A percentile compares a stretch with the other conserved stretches of the same genome.
These are phyloP conservation scores for Coemansia sp. DNA, from an alignment of 192 early-diverging fungal genomes.

Conservation along the genomic window DNA sequence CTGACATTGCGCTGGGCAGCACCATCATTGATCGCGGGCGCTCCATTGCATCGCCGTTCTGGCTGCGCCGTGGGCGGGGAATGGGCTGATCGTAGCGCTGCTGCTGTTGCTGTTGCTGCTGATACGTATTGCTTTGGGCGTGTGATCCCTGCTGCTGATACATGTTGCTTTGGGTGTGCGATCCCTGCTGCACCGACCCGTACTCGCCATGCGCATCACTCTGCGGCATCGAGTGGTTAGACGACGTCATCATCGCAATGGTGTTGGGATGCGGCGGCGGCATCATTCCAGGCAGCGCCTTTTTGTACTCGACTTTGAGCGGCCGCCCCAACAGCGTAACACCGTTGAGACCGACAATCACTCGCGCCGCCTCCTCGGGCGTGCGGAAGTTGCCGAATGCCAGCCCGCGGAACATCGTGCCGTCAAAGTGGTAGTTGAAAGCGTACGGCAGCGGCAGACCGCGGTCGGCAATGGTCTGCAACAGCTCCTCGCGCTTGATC, in stretches of 20 bases:
- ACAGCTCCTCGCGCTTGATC: slow-evolving; percentile 72
- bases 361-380: slow-evolving; percentile 71
- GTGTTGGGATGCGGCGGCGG: slow-evolving; percentile 60
- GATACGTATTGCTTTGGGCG: neutral
- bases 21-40: slow-evolving; percentile 54
- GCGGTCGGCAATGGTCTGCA: slow-evolving; percentile 66
- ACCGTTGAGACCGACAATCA: slow-evolving; percentile 69
- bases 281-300: slow-evolving; percentile 62
- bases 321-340: slow-evolving; percentile 70
- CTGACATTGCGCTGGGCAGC: slow-evolving; percentile 41
- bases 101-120: slow-evolving; percentile 29
- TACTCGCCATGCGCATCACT: slow-evolving; percentile 23
- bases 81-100: slow-evolving; percentile 42
- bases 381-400: slow-evolving; percentile 82
- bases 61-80: slow-evolving; percentile 40
- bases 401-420: slow-evolving; percentile 74
- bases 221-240: slow-evolving; percentile 9
- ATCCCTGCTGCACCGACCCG: slow-evolving; percentile 1
- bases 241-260: slow-evolving; percentile 55
- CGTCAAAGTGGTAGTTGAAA: slow-evolving; percentile 83
- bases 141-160: neutral
- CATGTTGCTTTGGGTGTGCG: neutral
- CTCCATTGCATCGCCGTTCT: slow-evolving; percentile 26
- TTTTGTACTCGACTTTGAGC: slow-evolving; percentile 79
- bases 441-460: slow-evolving; percentile 75